A percentile compares a stretch with the other conserved stretches of the same genome.
phyloP scores from a whole-genome alignment of 768 basidiomycete species.

The Tricholoma hemisulphureum region DNA sequence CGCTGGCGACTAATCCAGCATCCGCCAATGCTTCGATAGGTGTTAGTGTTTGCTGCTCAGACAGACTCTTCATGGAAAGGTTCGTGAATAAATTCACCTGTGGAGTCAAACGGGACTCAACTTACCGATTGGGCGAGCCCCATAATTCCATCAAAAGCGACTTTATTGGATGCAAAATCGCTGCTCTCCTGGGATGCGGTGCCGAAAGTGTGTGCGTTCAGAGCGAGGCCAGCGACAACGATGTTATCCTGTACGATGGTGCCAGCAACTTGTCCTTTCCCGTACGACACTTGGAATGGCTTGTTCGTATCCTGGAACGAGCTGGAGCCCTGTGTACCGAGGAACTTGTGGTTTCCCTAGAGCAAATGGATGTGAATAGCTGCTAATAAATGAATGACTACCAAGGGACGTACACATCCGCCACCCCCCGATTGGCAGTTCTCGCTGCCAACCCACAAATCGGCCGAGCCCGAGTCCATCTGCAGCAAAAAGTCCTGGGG shows the following conservation, averaged over 20 bases:
- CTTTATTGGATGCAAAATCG: slow-evolving; percentile 52
- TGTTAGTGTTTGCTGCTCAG: slow-evolving; percentile 61
- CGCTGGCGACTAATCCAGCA: slow-evolving; percentile 52
- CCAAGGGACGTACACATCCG: slow-evolving; percentile 34
- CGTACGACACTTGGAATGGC: slow-evolving; percentile 64
- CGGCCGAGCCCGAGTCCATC: slow-evolving; percentile 72
- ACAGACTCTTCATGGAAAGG: slow-evolving; percentile 44
- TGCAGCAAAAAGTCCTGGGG: slow-evolving; percentile 53
- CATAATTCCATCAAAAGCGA: slow-evolving; percentile 73
- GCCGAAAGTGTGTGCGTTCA: slow-evolving; percentile 66
- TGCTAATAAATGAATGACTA: not conserved
- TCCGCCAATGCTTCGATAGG: slow-evolving; percentile 69
- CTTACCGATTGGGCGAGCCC: slow-evolving; percentile 71
- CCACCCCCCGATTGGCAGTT: slow-evolving; percentile 47
- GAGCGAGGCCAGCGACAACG: slow-evolving; percentile 56
- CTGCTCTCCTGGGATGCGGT: slow-evolving; percentile 56
- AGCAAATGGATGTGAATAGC: not conserved
- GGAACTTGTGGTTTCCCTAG: slow-evolving; percentile 62
- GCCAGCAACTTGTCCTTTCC: slow-evolving; percentile 68
- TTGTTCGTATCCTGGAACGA: slow-evolving; percentile 54
- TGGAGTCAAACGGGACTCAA: slow-evolving; percentile 28
- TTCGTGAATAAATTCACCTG: not conserved
- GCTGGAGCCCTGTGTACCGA: slow-evolving; percentile 60
- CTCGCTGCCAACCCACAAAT: slow-evolving; percentile 64
- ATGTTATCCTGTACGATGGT: slow-evolving; percentile 62